Conservation (phyloP, 2,329 filamentous ascomycete species). For the Fusarium newnesense region DNA sequence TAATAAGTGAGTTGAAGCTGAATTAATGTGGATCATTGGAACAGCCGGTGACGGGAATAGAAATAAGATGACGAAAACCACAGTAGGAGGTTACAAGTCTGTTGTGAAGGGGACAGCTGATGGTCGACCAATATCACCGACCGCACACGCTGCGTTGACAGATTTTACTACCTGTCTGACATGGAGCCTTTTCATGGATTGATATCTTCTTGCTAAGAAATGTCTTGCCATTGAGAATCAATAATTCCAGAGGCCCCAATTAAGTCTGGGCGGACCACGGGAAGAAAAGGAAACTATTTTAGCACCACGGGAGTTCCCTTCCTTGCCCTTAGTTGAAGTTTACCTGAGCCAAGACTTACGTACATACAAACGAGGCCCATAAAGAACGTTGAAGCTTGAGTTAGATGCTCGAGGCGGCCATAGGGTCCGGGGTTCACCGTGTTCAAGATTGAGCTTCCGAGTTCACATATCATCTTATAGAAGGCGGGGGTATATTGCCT, state of each 20-base stretch:
- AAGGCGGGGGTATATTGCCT: background rate
- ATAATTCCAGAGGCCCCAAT: background rate
- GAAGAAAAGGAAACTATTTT: conserved; percentile 17
- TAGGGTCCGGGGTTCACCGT: background rate
- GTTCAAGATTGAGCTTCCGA: background rate
- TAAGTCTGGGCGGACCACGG: background rate
- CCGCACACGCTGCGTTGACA: background rate
- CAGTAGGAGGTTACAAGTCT: background rate
- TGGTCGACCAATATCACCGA: background rate
- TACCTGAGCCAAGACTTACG: background rate
- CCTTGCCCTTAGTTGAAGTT: conserved; percentile 6
- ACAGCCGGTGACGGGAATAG: background rate
- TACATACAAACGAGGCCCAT: conserved; percentile 10
- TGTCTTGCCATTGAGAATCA: background rate
- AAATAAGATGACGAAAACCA: background rate
- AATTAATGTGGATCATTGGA: background rate
- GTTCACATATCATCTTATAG: background rate
- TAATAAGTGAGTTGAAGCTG: background rate
- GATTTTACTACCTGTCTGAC: background rate
- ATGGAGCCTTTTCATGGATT: background rate
- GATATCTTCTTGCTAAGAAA: background rate
- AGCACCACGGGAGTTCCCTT: conserved; percentile 35
- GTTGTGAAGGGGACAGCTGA: background rate
- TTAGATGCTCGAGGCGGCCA: background rate
- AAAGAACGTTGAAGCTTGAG: conserved; percentile 1